Base-by-base conservation (phyloP, 306 rosid genomes). In the Vicia faba region DNA sequence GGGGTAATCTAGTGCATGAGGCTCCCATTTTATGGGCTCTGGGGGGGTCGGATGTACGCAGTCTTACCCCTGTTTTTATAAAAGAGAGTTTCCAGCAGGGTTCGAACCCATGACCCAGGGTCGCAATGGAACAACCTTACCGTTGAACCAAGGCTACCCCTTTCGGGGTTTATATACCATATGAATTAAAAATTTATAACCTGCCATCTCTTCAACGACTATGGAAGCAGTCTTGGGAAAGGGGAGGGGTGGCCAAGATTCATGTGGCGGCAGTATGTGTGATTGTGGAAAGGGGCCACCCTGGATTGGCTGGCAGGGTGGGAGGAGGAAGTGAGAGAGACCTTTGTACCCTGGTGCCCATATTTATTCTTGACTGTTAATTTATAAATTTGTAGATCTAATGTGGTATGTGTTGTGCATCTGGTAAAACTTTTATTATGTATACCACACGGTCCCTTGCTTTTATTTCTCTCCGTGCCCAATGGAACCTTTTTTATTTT, bases 121-220 rank as follows among this genome's bases (percentile, higher is more conserved):
- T n/a, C n/a, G n/a, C n/a, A n/a, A n/a, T n/a, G n/a, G n/a, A n/a
- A n/a, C n/a, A n/a, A n/a, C n/a, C n/a, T n/a, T n/a, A n/a, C n/a
- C n/a, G n/a, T n/a, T n/a, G n/a, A n/a, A n/a, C n/a, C n/a, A n/a
- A n/a, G n/a, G n/a, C n/a, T n/a, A n/a, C n/a, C n/a, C n/a, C n/a
- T n/a, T n/a, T n/a, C n/a, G n/a, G 38, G 72, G 44, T 51, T 71
- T 66, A 64, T 67, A 68, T 58, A 53, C 14, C n/a, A n/a, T n/a
- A n/a, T n/a, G n/a, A n/a, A n/a, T n/a, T n/a, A n/a, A n/a, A n/a
- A n/a, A n/a, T n/a, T n/a, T n/a, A n/a, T n/a, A 53, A 1, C 13
- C n/a, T 0, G 15, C 60, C 14, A 11, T 0, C 57, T 8, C n/a
- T 50, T 11, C 14, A 6, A 20, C 3, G 28, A 50, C n/a, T 50